A percentile compares a stretch with the other conserved stretches of the same genome.
phyloP scores from a whole-genome alignment of 2,329 filamentous ascomycete genomes.

The Penicillium crustosum region DNA sequence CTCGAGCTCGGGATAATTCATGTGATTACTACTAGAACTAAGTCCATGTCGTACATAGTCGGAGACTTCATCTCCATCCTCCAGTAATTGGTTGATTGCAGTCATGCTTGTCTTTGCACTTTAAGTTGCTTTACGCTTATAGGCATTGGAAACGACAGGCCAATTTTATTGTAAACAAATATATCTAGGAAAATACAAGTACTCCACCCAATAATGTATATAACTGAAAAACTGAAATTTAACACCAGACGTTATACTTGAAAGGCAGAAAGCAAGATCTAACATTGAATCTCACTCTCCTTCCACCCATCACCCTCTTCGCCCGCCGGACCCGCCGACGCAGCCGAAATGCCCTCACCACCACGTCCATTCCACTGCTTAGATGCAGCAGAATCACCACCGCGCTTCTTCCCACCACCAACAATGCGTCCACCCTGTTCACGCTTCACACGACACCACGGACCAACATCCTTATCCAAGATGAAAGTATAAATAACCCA shows the following conservation, averaged over 20 bases:
- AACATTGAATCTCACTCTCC: conserved; percentile 68
- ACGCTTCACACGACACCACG: conserved; percentile 91
- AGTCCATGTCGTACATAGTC: neutral
- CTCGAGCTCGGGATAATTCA: conserved; percentile 16
- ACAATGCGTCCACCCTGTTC: conserved; percentile 70
- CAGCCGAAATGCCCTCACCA: conserved; percentile 47
- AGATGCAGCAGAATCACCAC: neutral
- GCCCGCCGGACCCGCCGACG: conserved; percentile 49
- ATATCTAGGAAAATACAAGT: neutral
- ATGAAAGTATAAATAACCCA: conserved; percentile 96
- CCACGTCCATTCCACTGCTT: conserved; percentile 30
- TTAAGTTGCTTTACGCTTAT: no score
- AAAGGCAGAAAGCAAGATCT: conserved; percentile 13
- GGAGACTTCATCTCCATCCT: neutral
- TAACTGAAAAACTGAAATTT: neutral
- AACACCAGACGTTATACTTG: conserved; percentile 3
- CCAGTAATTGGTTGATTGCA: neutral
- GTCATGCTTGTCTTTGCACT: neutral
- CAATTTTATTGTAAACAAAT: neutral
- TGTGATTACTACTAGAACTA: conserved; percentile 8
- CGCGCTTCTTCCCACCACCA: conserved; percentile 38
- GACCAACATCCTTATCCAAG: conserved; percentile 80
- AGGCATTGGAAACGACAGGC: neutral
- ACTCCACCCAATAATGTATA: conserved; percentile 1
- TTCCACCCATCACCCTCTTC: conserved; percentile 61